phyloP scores from a whole-genome alignment of 257 asterid genomes.

The Salvia hispanica region DNA sequence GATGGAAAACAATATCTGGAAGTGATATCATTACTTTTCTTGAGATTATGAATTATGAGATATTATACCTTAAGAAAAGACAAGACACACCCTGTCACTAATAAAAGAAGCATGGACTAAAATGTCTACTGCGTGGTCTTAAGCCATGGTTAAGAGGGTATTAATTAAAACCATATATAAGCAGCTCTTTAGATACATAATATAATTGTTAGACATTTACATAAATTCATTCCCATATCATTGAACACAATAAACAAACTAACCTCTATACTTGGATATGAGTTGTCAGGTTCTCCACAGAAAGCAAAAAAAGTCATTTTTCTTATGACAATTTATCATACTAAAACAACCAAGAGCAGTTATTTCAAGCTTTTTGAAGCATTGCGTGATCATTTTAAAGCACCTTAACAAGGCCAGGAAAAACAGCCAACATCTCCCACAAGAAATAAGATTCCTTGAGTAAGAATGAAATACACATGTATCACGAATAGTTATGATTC shows the following conservation, averaged over 20 bases:
- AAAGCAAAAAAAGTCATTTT: too few species aligned
- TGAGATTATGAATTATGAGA: background rate
- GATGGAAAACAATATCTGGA: background rate
- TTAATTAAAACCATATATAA: background rate
- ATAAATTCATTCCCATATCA: background rate
- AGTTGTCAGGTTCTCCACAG: too few species aligned
- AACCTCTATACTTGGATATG: too few species aligned
- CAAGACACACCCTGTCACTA: background rate
- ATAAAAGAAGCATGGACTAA: background rate
- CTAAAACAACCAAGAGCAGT: conserved; percentile 12
- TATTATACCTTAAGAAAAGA: background rate
- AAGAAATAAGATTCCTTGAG: conserved; percentile 13
- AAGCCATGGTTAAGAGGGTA: background rate
- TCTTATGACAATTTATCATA: background rate
- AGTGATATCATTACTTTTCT: conserved; percentile 6
- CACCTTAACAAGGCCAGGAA: conserved; percentile 15
- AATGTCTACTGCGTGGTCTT: background rate
- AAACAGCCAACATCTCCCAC: conserved; percentile 16
- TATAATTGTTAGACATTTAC: background rate
- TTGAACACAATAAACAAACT: background rate
- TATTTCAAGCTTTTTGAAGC: background rate
- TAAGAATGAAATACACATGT: background rate
- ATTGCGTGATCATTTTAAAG: background rate
- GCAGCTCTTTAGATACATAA: background rate
- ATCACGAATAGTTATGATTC: background rate